Conservation (phyloP, 306 rosid species). For the Sechiopsis laciniata region DNA sequence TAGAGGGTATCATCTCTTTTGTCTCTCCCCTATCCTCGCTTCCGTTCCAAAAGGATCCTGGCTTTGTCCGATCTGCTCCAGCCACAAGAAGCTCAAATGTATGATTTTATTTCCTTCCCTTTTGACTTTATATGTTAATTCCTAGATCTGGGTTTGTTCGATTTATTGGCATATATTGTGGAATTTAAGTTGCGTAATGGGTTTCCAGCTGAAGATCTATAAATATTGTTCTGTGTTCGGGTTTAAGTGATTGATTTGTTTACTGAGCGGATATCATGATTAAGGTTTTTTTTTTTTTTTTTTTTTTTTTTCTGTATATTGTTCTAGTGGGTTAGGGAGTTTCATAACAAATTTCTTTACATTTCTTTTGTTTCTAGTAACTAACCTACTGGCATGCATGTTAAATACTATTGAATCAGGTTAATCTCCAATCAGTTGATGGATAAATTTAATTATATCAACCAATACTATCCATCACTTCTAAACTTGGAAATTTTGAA, state of each 20-base stretch:
- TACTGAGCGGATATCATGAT: neutral
- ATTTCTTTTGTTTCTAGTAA: too few species aligned
- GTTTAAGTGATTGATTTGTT: neutral
- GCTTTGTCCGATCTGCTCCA: constrained; percentile 66
- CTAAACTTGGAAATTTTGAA: too few species aligned
- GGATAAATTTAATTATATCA: too few species aligned
- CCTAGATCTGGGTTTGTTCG: neutral
- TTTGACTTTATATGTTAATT: neutral
- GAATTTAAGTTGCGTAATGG: neutral
- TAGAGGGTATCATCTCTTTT: constrained; percentile 64
- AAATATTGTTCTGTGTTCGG: neutral
- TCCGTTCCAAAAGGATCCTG: constrained; percentile 68
- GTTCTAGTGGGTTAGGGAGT: too few species aligned
- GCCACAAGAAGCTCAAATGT: constrained; percentile 43
- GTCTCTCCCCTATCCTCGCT: constrained; percentile 61
- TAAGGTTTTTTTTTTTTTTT: too few species aligned
- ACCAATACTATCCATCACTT: too few species aligned
- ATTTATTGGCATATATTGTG: neutral
- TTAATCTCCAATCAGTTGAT: too few species aligned
- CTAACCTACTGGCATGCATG: neutral
- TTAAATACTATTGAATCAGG: too few species aligned
- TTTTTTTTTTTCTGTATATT: too few species aligned
- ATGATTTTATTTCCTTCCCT: neutral
- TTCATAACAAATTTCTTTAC: too few species aligned
- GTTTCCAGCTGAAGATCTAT: neutral